Percentiles rank a stretch among this genome's conserved stretches.
phyloP scores from a whole-genome alignment of 768 basidiomycete species.

The Lactarius deliciosus region DNA sequence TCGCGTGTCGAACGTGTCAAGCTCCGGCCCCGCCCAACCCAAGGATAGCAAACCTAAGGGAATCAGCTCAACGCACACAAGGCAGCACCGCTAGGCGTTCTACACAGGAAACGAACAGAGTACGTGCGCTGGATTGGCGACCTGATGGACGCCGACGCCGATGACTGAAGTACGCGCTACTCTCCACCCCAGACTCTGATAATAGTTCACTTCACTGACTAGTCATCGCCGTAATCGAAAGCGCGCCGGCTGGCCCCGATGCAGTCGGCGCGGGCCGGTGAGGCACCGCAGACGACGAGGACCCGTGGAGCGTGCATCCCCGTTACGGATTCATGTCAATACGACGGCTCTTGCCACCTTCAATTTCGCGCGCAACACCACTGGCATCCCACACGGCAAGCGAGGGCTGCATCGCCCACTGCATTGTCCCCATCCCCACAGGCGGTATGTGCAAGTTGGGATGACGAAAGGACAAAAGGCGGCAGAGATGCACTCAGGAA shows the following conservation, averaged over 20 bases:
- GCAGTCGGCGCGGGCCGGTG: conserved; percentile 33
- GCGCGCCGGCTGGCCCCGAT: conserved; percentile 30
- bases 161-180: not conserved
- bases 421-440: conserved; percentile 25
- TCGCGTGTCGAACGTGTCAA: conserved; percentile 22
- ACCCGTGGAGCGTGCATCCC: conserved; percentile 29
- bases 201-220: not conserved
- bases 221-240: conserved; percentile 33
- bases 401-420: conserved; percentile 14
- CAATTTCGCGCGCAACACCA: not conserved
- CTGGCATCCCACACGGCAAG: no score
- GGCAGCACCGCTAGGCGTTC: conserved; percentile 37
- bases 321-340: conserved; percentile 21
- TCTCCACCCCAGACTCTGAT: not conserved
- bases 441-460: conserved; percentile 34
- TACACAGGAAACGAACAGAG: conserved; percentile 59
- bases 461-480: conserved; percentile 91
- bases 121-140: conserved; percentile 61
- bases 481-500: conserved; percentile 87
- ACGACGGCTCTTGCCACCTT: not conserved
- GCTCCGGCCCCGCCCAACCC: conserved; percentile 19
- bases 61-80: conserved; percentile 69
- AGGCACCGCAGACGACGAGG: conserved; percentile 18
- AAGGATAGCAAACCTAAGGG: conserved; percentile 49
- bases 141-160: conserved; percentile 64